Base-by-base conservation (phyloP, 768 basidiomycete species). In the Lentinula raphanica region DNA sequence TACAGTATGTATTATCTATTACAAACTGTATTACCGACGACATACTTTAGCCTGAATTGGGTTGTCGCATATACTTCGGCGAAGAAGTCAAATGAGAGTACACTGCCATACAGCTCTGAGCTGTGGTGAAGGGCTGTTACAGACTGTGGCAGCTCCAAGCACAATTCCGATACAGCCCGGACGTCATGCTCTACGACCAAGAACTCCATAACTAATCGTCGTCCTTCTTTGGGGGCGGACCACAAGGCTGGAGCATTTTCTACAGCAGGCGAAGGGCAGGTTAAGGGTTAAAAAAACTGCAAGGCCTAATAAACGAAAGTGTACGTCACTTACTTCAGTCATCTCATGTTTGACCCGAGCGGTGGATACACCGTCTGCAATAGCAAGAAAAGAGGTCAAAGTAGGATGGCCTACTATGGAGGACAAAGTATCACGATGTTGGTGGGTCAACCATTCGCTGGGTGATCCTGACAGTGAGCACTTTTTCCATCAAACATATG, bases 381-480 rank as follows among this genome's bases (percentile, higher is more conserved):
- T 85, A 1, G 94, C 87, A 46, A 98, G 78, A 69, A 89, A 99
- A 2, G 92, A 92, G 13, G 86, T 76, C 57, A 99, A 74, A 0
- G 91, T 81, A 3, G 93, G 82, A 70, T 99, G 97, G 2, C 96
- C 94, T 45, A 94, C 86, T 61, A 98, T 94, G 8, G 95, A 90
- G 23, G 95, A 77, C 60, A 92, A 76, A n/a, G 94, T 95, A 70
- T 98, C 96, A 40, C 96, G 86, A 74, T 98, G 95, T 68, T 98
- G 96, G 72, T 98, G 93, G 6, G 94, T 97, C 46, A 96, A 73
- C 96, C 96, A 98, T 68, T 98, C 96, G 73, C 96, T 98, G 67
- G 2, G 54, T 29, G 39, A 28, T 32, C 17, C 31, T 32, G 49
- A 50, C 29, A 28, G 44, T n/a, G n/a, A 54, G 39, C 9, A 13